Conservation (phyloP, 1,284 basidiomycete genomes). For the Sporisorium exsertum region DNA sequence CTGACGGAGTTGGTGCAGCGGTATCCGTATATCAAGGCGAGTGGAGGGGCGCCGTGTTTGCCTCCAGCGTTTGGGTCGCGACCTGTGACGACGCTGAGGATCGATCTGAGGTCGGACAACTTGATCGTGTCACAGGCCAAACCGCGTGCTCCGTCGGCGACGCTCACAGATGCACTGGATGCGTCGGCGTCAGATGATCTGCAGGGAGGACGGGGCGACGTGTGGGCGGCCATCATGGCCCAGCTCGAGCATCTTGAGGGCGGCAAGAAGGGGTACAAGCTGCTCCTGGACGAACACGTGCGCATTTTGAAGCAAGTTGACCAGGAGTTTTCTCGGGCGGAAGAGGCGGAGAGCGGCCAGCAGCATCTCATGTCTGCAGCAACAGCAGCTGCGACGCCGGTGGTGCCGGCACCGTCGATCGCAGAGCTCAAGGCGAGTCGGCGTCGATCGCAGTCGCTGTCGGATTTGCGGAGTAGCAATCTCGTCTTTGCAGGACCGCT, state of each 20-base stretch:
- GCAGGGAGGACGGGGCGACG: slow-evolving; percentile 27
- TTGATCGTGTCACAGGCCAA: slow-evolving; percentile 38
- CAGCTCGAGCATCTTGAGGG: slow-evolving; percentile 13
- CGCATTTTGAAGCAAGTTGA: slow-evolving; percentile 49
- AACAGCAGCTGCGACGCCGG: not conserved
- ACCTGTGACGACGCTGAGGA: slow-evolving; percentile 27
- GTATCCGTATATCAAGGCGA: slow-evolving; percentile 42
- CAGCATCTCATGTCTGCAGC: not conserved
- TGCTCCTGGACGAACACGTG: slow-evolving; percentile 54
- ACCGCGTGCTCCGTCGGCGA: slow-evolving; percentile 37
- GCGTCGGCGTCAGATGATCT: slow-evolving; percentile 27
- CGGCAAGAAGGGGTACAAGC: slow-evolving; percentile 5
- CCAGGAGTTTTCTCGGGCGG: slow-evolving; percentile 7
- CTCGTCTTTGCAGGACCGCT: slow-evolving; percentile 1
- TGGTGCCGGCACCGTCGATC: slow-evolving; percentile 1
- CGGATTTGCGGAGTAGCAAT: slow-evolving; percentile 18
- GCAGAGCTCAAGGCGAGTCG: slow-evolving; percentile 13
- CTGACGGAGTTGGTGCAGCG: slow-evolving; percentile 51
- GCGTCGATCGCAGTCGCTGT: slow-evolving; percentile 30
- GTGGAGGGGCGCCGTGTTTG: slow-evolving; percentile 19
- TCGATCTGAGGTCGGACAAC: slow-evolving; percentile 53
- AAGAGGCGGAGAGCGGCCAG: not conserved
- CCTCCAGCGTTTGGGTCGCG: slow-evolving; percentile 29
- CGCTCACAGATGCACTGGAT: slow-evolving; percentile 44
- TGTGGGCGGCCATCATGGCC: slow-evolving; percentile 39